Percentiles rank a stretch among this genome's conserved stretches.
phyloP scores from a whole-genome alignment of 75 land plant species.

The Isoetes taiwanensis region DNA sequence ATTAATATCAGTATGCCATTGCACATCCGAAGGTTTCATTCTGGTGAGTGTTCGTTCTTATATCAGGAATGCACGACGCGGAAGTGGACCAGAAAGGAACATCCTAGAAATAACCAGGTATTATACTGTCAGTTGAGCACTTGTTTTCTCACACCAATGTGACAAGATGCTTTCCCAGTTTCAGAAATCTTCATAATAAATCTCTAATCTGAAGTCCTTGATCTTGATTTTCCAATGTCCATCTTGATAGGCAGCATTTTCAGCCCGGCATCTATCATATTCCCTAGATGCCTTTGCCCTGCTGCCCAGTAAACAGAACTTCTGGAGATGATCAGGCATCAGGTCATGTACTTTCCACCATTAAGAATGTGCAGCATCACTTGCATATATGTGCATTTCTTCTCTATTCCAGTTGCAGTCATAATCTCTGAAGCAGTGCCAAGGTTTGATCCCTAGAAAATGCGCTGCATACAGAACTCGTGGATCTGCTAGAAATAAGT shows the following conservation, averaged over 20 bases:
- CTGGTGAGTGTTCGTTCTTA: too few relatives aligned
- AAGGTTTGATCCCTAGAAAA: constrained; percentile 86
- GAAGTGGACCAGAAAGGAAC: too few relatives aligned
- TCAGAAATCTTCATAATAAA: constrained; percentile 38
- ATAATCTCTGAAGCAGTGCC: constrained; percentile 87
- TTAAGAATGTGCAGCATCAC: constrained; percentile 57
- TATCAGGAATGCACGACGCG: too few relatives aligned
- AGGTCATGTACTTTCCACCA: constrained; percentile 84
- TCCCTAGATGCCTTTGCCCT: constrained; percentile 39
- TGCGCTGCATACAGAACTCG: constrained; percentile 61
- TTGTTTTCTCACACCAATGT: constrained; percentile 63
- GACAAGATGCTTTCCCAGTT: constrained; percentile 56
- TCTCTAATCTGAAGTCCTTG: constrained; percentile 46
- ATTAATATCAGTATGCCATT: too few relatives aligned
- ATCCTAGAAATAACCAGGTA: too few relatives aligned
- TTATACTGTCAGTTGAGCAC: too few relatives aligned
- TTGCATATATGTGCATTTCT: constrained; percentile 49
- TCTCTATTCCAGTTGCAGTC: constrained; percentile 88
- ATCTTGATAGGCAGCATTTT: constrained; percentile 21
- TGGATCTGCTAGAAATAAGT: constrained; percentile 57
- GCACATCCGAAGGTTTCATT: too few relatives aligned
- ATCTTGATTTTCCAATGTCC: constrained; percentile 65
- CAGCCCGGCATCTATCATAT: constrained; percentile 46
- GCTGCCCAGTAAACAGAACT: constrained; percentile 34
- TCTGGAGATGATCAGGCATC: constrained; percentile 44